Evolutionary conservation across 106 monocot species (phyloP), one percentile per base, ranked within the genome.

Genomic region (Alisma plantagoaquatica): DNA sequence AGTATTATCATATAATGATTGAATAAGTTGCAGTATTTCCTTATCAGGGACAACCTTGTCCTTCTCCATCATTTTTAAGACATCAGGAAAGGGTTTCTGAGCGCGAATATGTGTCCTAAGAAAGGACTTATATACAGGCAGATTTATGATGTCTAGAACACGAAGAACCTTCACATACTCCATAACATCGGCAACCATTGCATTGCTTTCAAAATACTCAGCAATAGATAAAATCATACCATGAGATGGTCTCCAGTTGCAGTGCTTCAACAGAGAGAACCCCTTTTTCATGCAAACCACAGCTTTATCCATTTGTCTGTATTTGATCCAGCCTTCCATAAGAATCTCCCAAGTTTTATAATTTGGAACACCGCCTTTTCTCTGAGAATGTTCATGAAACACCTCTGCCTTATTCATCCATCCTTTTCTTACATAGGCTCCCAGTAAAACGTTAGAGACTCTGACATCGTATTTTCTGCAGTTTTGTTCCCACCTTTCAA

Each of bases 341-440:
- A 91, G 41, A 67, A 91, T 91, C 61, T 91, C 91, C 80, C 80
- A 81, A 3, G 91, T 91, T 41, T 91, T 84, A 46, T 84, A 91
- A 53, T 84, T 91, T 62, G 84, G 84, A 27, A 1, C 10, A 0
- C 81, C 84, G 20, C 91, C 91, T 54, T 56, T 77, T 48, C 54
- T 56, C 43, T 77, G 53, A 25, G 86, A 68, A 62, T 64, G 60
- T 23, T 51, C 9, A 57, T 78, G 78, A 15, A 87, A 63, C 20
- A 49, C 46, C 67, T 93, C 87, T 16, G 80, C 87, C 68, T 70
- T 77, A 1, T 80, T 71, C 52, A 87, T 75, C 62, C 75, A 77
- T 49, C 80, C 83, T 49, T 70, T 77, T 57, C 83, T 79, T 61
- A 80, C 60, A 64, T 83, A 83, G 66, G 80, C 74, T 25, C 87